phyloP scores from a whole-genome alignment of 805 yeast genomes.

The Candida mattraensis region DNA sequence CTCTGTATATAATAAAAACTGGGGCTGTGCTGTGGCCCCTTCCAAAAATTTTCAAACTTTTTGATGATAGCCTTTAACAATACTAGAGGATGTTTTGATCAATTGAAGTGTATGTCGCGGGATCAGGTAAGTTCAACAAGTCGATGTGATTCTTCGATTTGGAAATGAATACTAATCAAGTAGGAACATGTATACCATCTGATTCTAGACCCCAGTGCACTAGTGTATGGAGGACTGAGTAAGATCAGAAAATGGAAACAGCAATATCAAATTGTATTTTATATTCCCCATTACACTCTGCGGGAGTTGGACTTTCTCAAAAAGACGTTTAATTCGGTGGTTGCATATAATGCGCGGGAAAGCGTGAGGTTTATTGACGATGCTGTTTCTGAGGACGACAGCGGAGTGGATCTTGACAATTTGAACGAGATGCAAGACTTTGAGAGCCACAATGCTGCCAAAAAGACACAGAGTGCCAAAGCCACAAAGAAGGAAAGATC shows the following conservation, averaged over 20 bases:
- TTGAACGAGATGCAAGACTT: conserved; percentile 19
- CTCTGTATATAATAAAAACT: conserved; percentile 2
- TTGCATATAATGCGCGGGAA: conserved; percentile 65
- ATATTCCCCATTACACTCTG: conserved; percentile 57
- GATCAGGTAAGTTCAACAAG: too few relatives aligned
- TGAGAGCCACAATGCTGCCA: conserved; percentile 21
- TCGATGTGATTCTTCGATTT: too few relatives aligned
- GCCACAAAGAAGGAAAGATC: conserved; percentile 11
- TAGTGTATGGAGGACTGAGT: conserved; percentile 63
- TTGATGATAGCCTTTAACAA: too few relatives aligned
- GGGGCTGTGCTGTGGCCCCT: too few relatives aligned
- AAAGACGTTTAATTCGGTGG: conserved; percentile 49
- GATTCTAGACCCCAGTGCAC: conserved; percentile 66
- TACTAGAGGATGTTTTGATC: too few relatives aligned
- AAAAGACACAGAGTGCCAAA: neutral
- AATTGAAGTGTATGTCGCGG: too few relatives aligned
- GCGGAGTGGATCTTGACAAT: conserved; percentile 6
- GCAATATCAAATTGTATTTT: conserved; percentile 39
- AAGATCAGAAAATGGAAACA: conserved; percentile 64
- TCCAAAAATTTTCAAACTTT: conserved; percentile 8
- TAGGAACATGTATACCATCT: conserved; percentile 31
- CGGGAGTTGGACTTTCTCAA: conserved; percentile 59
- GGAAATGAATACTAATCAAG: too few relatives aligned
- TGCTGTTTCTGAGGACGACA: conserved; percentile 21
- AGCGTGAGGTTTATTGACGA: conserved; percentile 60